phyloP scores from a whole-genome alignment of 805 yeast species.

The Jamesozyma hellenica region DNA sequence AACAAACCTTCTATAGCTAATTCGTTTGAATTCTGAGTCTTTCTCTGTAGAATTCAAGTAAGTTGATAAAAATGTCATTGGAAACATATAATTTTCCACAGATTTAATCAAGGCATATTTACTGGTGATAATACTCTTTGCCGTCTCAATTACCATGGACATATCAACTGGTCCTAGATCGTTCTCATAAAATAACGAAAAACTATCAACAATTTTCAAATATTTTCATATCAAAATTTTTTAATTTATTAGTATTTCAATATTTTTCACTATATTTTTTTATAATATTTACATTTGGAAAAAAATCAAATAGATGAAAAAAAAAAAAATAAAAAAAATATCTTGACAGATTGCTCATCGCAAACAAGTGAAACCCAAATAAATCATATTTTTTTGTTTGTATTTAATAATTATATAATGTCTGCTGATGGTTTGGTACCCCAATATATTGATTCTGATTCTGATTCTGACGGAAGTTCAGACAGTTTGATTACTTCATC shows the following conservation, averaged over 20 bases:
- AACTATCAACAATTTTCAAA: too few species aligned
- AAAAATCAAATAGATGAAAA: too few species aligned
- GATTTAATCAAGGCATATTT: not conserved
- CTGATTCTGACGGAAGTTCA: conserved; percentile 4
- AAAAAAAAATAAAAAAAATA: too few species aligned
- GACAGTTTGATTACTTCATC: conserved; percentile 5
- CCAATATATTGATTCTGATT: conserved; percentile 3
- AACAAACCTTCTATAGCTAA: conserved; percentile 20
- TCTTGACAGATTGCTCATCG: too few species aligned
- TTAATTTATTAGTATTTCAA: not conserved
- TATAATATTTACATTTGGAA: too few species aligned
- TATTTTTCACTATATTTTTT: too few species aligned
- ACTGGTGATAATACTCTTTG: not conserved
- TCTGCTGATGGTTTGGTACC: conserved; percentile 2
- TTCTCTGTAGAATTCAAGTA: not conserved
- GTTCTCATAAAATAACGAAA: too few species aligned
- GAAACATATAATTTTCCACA: not conserved
- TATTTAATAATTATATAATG: not conserved
- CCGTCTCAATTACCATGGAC: not conserved
- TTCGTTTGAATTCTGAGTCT: conserved; percentile 3
- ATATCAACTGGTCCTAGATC: not conserved
- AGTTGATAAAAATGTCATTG: not conserved
- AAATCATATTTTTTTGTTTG: not conserved
- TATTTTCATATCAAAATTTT: too few species aligned
- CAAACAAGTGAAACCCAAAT: too few species aligned